These are phyloP conservation scores for Xylaria curta DNA, from an alignment of 495 filamentous ascomycete species.

Conservation along the genomic window DNA sequence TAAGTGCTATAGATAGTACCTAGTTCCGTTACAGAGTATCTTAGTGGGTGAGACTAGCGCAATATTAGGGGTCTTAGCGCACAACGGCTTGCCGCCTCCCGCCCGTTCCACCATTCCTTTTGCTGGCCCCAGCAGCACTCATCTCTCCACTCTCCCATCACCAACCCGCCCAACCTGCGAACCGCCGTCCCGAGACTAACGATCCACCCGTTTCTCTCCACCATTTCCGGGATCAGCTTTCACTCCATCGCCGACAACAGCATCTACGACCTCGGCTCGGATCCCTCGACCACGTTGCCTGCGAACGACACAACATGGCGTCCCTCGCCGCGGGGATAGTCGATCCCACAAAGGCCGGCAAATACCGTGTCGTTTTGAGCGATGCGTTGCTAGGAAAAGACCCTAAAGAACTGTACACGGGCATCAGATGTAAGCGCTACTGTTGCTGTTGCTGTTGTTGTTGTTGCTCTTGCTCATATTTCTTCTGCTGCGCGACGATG, in stretches of 20 bases:
- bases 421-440: constrained; percentile 55
- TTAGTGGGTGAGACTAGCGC: constrained; percentile 5
- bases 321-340: constrained; percentile 44
- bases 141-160: constrained; percentile 20
- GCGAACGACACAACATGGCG: constrained; percentile 30
- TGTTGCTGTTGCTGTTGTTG: neutral
- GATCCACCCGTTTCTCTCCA: constrained; percentile 21
- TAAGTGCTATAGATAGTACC: neutral
- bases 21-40: neutral
- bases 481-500: too few relatives aligned
- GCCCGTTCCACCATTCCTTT: constrained; percentile 8
- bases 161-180: constrained; percentile 21
- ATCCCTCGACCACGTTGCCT: neutral
- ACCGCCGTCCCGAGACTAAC: constrained; percentile 18
- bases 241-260: constrained; percentile 1
- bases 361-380: constrained; percentile 62
- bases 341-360: constrained; percentile 58
- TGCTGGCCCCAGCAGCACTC: neutral
- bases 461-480: constrained; percentile 20
- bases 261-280: neutral
- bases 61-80: neutral
- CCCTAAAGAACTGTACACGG: constrained; percentile 59
- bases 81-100: constrained; percentile 8
- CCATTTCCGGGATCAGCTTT: constrained; percentile 17
- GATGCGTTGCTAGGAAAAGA: constrained; percentile 60